These are phyloP conservation scores for Hammondia hammondi DNA, from an alignment of 169 alveolate genomes.

Conservation along the genomic window DNA sequence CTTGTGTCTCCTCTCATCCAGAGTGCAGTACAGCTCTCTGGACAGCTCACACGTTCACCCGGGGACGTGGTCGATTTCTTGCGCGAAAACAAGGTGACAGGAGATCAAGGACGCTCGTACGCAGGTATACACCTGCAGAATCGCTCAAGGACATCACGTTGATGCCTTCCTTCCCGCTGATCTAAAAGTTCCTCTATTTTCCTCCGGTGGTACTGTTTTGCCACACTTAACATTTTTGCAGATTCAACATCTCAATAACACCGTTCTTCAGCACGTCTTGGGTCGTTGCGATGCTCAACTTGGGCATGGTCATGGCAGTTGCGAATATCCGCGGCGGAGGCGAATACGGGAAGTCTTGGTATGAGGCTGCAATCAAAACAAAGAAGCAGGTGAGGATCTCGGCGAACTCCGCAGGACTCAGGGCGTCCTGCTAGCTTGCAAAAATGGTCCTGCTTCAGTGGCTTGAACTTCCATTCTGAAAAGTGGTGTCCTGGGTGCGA, in stretches of 20 bases:
- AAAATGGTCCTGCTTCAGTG: no score
- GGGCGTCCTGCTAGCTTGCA: no score
- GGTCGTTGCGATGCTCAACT: conserved; percentile 29
- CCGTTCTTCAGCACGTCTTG: conserved; percentile 42
- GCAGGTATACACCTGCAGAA: no score
- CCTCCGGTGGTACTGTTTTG: background rate
- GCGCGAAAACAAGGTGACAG: no score
- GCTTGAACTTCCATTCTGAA: no score
- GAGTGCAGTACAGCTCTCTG: no score
- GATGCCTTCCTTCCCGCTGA: no score
- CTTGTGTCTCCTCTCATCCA: background rate
- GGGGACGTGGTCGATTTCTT: no score
- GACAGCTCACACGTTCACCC: no score
- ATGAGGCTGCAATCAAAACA: conserved; percentile 31
- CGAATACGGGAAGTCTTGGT: conserved; percentile 59
- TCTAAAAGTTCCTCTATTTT: background rate
- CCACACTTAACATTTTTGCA: background rate
- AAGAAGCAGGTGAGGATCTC: conserved; percentile 43
- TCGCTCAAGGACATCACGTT: no score
- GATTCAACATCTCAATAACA: conserved; percentile 49
- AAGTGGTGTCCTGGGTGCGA: no score
- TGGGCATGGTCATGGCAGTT: conserved; percentile 43
- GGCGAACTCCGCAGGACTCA: background rate
- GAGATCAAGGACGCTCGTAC: no score
- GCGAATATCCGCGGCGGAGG: conserved; percentile 67